Evolutionary conservation across 768 basidiomycete species (phyloP).

Genomic region (Rhizopogon vesiculosus): DNA sequence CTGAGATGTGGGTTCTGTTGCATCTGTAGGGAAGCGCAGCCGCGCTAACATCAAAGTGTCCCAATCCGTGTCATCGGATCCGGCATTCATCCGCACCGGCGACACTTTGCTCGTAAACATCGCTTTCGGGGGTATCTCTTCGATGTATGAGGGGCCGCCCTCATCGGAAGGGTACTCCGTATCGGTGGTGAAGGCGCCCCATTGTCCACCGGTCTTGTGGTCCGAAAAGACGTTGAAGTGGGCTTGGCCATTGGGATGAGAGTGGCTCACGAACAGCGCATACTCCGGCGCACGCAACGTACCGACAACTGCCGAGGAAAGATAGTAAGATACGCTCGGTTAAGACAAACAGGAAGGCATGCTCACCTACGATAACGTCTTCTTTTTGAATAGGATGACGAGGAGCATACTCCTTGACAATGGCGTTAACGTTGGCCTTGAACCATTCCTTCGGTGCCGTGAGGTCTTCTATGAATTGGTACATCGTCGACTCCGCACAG

Average conservation of each 20-base stretch:
- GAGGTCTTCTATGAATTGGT: slow-evolving; percentile 58
- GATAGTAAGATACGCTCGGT: neutral
- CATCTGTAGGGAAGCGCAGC: slow-evolving; percentile 62
- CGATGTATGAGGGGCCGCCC: slow-evolving; percentile 44
- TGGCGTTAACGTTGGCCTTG: neutral
- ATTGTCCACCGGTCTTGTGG: slow-evolving; percentile 50
- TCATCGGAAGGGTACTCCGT: slow-evolving; percentile 35
- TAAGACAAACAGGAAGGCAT: neutral
- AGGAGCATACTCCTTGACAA: slow-evolving; percentile 1
- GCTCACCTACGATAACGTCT: slow-evolving; percentile 47
- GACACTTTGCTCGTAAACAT: slow-evolving; percentile 55
- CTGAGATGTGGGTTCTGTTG: slow-evolving; percentile 46
- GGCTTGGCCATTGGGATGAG: slow-evolving; percentile 57
- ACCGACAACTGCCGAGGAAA: slow-evolving; percentile 49
- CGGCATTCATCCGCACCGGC: slow-evolving; percentile 17
- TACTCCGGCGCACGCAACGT: slow-evolving; percentile 67
- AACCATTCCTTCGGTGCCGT: slow-evolving; percentile 28
- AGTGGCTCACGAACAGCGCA: slow-evolving; percentile 71
- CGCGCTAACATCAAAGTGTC: slow-evolving; percentile 61
- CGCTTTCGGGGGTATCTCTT: slow-evolving; percentile 28
- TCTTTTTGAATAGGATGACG: slow-evolving; percentile 49
- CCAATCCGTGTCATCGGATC: slow-evolving; percentile 26
- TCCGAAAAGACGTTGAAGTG: slow-evolving; percentile 67
- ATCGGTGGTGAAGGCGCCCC: slow-evolving; percentile 71
- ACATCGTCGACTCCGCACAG: slow-evolving; percentile 62